Evolutionary conservation across 75 land plant species (phyloP), one percentile per base, ranked within the genome.

Genomic region (Azolla pinnata): DNA sequence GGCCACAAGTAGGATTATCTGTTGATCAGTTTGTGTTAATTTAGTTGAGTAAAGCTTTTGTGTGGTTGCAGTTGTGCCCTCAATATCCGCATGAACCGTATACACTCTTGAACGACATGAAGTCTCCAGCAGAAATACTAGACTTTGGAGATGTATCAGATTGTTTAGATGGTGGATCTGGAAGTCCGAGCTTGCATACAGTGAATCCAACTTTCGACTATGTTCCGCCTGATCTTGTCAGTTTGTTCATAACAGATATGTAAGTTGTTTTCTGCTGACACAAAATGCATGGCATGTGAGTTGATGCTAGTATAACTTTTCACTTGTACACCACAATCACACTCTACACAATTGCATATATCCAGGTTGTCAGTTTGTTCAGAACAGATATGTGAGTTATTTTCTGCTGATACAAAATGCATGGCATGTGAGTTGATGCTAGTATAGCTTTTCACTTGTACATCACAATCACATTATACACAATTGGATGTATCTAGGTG

Each of bases 191-290:
- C 70, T 66, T 90, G 32, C 81, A 83, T 76, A 84, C 83, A 33
- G 83, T 89, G 52, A 92, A 92, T 71, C 98, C 98, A 62, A 59
- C 90, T 51, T 92, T 92, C 75, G 98, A 92, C 35, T 92, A 89
- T 73, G 80, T 92, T 24, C 96, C 96, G 20, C 98, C 98, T 33
- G 77, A 85, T 59, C 90, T 92, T 49, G 88, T 92, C 63, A 88
- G 84, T 78, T 79, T 92, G 29, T 88, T 92, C 63, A 85, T 92
- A 32, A 92, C 98, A 46, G 98, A 92, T 63, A 81, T 86, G 98
- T 92, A 83, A 92, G 96, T 63, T 29, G 25, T 24, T 31, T 9
- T 26, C n/a, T n/a, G n/a, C n/a, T n/a, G n/a, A n/a, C n/a, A n/a
- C n/a, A n/a, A n/a, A n/a, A n/a, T n/a, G n/a, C n/a, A n/a, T n/a